Evolutionary conservation across 192 early-diverging fungal species (phyloP).

Genomic region (Geosiphon pyriformis): DNA sequence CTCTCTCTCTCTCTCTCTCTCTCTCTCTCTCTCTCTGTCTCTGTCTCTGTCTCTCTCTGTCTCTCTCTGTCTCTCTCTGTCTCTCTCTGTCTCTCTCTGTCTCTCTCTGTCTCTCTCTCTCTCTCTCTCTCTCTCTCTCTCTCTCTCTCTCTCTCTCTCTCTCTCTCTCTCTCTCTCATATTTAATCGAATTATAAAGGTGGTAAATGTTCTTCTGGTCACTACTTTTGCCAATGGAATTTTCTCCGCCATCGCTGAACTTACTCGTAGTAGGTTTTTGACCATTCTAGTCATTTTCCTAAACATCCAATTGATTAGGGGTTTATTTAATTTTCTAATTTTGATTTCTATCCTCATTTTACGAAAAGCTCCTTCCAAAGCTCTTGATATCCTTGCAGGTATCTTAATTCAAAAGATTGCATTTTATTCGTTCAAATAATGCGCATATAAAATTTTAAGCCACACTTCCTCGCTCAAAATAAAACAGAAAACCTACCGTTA

Average conservation of each 20-base stretch:
- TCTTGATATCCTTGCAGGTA: neutral
- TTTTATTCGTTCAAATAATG: constrained; percentile 18
- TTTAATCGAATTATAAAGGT: constrained; percentile 39
- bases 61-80: too few relatives aligned
- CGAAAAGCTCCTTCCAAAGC: neutral
- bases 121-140: too few relatives aligned
- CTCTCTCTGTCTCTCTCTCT: too few relatives aligned
- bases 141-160: constrained; percentile 3
- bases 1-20: too few relatives aligned
- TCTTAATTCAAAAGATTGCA: neutral
- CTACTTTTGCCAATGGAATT: constrained; percentile 65
- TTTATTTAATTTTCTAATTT: constrained; percentile 6
- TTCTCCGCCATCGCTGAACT: constrained; percentile 32
- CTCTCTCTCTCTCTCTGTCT: too few relatives aligned
- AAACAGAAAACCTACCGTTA: constrained; percentile 62
- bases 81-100: too few relatives aligned
- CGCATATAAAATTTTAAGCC: too few relatives aligned
- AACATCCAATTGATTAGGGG: neutral
- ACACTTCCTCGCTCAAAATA: constrained; percentile 34
- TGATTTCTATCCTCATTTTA: constrained; percentile 42
- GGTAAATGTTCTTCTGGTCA: constrained; percentile 74
- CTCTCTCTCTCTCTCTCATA: neutral
- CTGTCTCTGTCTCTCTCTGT: too few relatives aligned
- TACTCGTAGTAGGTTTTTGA: constrained; percentile 19
- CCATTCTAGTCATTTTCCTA: too few relatives aligned